Evolutionary conservation across 257 asterid genomes (phyloP).

Genomic region (Solanum corneliomulleri): DNA sequence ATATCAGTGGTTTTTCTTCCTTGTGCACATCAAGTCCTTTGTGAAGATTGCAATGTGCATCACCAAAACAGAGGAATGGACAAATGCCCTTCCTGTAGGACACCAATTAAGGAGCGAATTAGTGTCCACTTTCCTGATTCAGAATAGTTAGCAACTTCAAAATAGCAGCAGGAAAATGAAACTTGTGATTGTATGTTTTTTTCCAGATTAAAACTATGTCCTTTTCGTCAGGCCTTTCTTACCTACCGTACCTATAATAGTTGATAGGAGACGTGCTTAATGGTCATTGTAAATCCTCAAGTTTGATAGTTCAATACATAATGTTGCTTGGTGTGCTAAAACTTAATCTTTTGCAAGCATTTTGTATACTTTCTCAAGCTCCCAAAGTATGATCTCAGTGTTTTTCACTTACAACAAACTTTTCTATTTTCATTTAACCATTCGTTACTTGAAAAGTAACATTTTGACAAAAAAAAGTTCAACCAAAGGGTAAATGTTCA

Average conservation of each 20-base stretch:
- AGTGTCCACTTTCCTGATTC: slow-evolving; percentile 15
- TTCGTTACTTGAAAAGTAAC: not conserved
- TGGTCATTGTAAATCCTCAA: too few species aligned
- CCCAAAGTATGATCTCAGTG: not conserved
- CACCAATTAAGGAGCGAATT: slow-evolving; percentile 36
- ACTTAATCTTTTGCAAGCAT: not conserved
- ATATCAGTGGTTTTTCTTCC: slow-evolving; percentile 66
- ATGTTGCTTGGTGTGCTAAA: too few species aligned
- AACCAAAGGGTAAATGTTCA: not conserved
- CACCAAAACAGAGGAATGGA: slow-evolving; percentile 53
- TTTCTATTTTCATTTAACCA: not conserved
- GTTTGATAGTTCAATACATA: too few species aligned
- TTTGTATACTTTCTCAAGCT: too few species aligned
- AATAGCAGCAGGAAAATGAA: not conserved
- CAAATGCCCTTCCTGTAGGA: slow-evolving; percentile 72
- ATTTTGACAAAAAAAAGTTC: too few species aligned
- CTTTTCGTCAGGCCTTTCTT: not conserved
- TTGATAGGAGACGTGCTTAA: not conserved
- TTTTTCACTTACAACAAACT: not conserved
- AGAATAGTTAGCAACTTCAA: not conserved
- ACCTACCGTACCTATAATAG: not conserved
- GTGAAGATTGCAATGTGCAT: slow-evolving; percentile 37
- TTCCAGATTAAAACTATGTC: not conserved
- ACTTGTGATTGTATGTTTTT: not conserved
- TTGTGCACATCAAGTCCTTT: slow-evolving; percentile 77